Percentiles rank a stretch among this genome's conserved stretches.
phyloP scores from a whole-genome alignment of 129 eudicot species.

The Centrapalus pauciflorus region DNA sequence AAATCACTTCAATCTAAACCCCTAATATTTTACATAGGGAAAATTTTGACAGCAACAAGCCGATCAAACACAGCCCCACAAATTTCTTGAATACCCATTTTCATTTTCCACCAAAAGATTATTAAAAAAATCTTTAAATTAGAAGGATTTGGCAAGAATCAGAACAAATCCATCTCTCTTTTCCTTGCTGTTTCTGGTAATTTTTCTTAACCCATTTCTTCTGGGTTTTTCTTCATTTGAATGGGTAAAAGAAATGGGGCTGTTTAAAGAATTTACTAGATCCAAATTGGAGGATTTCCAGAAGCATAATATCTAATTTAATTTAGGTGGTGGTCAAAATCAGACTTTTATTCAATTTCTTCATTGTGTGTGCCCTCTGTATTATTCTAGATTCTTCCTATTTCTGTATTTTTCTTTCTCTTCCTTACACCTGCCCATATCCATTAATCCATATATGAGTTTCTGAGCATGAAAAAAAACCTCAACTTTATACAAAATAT shows the following conservation, averaged over 20 bases:
- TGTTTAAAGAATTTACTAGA: neutral
- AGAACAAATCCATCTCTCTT: conserved; percentile 30
- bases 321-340: conserved; percentile 5
- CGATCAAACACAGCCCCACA: conserved; percentile 11
- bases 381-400: conserved; percentile 11
- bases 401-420: neutral
- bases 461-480: neutral
- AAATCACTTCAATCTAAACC: conserved; percentile 1
- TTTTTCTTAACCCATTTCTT: neutral
- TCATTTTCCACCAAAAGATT: neutral
- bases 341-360: neutral
- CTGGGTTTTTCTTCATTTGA: neutral
- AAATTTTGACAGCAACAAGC: neutral
- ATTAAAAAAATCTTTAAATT: conserved; percentile 11
- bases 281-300: neutral
- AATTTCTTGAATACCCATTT: neutral
- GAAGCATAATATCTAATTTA: conserved; percentile 4
- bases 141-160: conserved; percentile 8
- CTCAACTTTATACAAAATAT: neutral
- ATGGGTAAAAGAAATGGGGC: neutral
- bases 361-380: neutral
- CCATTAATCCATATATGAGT: neutral
- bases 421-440: neutral
- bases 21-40: neutral
- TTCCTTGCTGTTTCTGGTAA: conserved; percentile 21